Conservation (phyloP, 2,329 filamentous ascomycete species). For the Mollisiaceae sp. region DNA sequence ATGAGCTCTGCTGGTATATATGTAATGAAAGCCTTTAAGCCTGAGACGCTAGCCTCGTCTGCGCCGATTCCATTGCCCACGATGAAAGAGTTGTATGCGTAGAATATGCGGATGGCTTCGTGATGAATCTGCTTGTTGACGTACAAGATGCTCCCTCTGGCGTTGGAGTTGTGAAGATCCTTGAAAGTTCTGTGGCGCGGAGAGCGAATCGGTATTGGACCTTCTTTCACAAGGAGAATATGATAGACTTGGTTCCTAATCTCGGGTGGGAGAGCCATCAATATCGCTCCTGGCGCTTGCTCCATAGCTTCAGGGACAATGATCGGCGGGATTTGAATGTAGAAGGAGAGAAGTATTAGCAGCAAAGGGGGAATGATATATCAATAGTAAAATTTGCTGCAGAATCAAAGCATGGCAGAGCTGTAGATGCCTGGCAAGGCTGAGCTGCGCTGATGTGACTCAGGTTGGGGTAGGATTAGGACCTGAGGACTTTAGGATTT, state of each 20-base stretch:
- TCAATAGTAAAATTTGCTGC: neutral
- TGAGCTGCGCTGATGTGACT: slow-evolving; percentile 3
- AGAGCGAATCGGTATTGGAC: neutral
- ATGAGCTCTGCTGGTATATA: neutral
- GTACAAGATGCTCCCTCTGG: slow-evolving; percentile 2
- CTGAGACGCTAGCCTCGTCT: neutral
- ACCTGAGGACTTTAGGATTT: neutral
- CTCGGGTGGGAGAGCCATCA: neutral
- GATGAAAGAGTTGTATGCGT: neutral
- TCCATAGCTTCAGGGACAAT: neutral
- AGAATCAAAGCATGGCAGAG: neutral
- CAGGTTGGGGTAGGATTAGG: neutral
- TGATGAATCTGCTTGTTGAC: neutral
- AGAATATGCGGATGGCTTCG: slow-evolving; percentile 8
- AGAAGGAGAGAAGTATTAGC: neutral
- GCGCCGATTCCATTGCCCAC: neutral
- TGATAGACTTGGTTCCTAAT: neutral
- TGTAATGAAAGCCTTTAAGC: neutral
- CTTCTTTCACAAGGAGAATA: neutral
- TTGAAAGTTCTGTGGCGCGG: slow-evolving; percentile 4
- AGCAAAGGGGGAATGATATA: neutral
- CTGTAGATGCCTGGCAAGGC: neutral
- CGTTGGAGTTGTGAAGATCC: neutral
- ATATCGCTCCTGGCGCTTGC: neutral
- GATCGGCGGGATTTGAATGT: neutral